A percentile compares a stretch with the other conserved stretches of the same genome.
Conservation (phyloP, 352 stramenopile species). For the Elongisporangium anandrum region DNA sequence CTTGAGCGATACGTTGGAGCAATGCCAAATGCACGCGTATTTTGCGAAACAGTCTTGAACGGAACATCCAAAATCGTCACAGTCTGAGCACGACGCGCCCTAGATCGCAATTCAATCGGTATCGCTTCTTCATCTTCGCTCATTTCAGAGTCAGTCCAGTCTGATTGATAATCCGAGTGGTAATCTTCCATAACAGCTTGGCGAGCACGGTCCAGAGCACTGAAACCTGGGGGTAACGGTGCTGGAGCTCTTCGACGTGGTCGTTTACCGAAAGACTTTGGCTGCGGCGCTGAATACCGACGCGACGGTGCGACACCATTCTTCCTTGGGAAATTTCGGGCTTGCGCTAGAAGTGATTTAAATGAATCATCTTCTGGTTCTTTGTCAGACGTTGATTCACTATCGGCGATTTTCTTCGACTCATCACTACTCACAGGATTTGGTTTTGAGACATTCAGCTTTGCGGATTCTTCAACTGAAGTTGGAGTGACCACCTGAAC, state of each 20-base stretch:
- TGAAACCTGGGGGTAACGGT: not conserved
- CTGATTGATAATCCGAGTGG: not conserved
- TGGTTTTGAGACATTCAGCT: not conserved
- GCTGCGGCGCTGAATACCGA: not conserved
- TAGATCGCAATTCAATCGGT: constrained; percentile 10
- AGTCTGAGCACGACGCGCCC: constrained; percentile 32
- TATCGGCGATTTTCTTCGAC: not conserved
- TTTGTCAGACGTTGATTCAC: not conserved
- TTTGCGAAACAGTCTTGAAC: constrained; percentile 9
- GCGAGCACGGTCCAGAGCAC: not conserved
- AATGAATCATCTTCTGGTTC: not conserved
- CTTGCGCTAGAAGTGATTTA: not conserved
- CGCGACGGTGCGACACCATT: not conserved
- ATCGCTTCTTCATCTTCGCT: constrained; percentile 20
- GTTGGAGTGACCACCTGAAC: not conserved
- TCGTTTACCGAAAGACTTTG: not conserved
- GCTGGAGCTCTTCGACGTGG: not conserved
- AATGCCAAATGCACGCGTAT: constrained; percentile 18
- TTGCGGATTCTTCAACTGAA: not conserved
- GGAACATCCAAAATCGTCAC: constrained; percentile 27
- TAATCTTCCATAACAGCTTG: not conserved
- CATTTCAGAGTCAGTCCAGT: not conserved
- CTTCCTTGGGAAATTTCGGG: not conserved
- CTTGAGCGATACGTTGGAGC: constrained; percentile 6
- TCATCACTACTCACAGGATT: not conserved